phyloP scores from a whole-genome alignment of 2,329 filamentous ascomycete genomes.

The Atkinsonella hypoxylon region DNA sequence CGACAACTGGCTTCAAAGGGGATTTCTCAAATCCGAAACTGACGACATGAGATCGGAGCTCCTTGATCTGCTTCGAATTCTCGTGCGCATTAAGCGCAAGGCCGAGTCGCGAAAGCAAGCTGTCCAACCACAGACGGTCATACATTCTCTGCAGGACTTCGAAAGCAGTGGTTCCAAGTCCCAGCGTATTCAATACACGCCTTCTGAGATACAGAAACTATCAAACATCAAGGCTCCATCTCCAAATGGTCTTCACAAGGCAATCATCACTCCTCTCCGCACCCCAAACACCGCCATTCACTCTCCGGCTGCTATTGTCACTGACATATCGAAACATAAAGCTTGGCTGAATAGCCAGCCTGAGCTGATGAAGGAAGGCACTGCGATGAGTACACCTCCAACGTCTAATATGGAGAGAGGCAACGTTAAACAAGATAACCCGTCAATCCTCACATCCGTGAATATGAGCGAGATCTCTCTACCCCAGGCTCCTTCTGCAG shows the following conservation, averaged over 20 bases:
- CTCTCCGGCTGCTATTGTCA: background rate
- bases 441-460: too few relatives aligned
- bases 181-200: slow-evolving; percentile 1
- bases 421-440: background rate
- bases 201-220: slow-evolving; percentile 1
- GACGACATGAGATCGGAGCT: slow-evolving; percentile 14
- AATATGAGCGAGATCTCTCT: background rate
- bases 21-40: slow-evolving; percentile 12
- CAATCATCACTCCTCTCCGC: background rate
- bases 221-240: background rate
- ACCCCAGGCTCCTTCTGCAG: background rate
- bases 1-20: slow-evolving; percentile 14
- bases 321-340: slow-evolving; percentile 1
- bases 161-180: background rate
- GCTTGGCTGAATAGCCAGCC: slow-evolving; percentile 1
- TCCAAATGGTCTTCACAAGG: background rate
- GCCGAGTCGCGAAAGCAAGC: slow-evolving; percentile 7
- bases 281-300: background rate
- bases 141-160: background rate
- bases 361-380: background rate
- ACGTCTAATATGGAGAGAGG: background rate
- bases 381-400: background rate
- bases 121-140: background rate
- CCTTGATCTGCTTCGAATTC: slow-evolving; percentile 11
- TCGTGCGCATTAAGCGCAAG: slow-evolving; percentile 14